Percentiles rank a stretch among this genome's conserved stretches.
phyloP scores from a whole-genome alignment of 805 yeast genomes.

The Cyberlindnera amylophila region DNA sequence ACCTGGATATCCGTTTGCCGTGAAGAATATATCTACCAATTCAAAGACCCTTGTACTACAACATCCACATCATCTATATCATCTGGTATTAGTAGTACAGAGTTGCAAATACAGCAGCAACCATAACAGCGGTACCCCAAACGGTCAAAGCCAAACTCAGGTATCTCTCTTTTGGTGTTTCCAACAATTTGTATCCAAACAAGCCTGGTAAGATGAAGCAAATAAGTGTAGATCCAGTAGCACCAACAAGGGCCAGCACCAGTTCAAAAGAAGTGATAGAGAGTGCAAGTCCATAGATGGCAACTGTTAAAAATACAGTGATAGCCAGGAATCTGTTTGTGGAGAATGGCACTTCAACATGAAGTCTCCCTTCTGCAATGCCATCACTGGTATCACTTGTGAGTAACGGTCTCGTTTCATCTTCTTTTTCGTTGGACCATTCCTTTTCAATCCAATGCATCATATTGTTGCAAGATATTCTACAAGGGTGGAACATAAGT shows the following conservation, averaged over 20 bases:
- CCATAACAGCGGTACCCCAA: slow-evolving; percentile 73
- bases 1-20: slow-evolving; percentile 15
- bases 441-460: slow-evolving; percentile 40
- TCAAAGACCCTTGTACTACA: too few species aligned
- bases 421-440: not conserved
- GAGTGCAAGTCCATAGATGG: slow-evolving; percentile 54
- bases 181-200: slow-evolving; percentile 53
- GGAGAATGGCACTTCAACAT: slow-evolving; percentile 41
- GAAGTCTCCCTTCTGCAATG: slow-evolving; percentile 20
- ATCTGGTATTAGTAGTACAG: slow-evolving; percentile 16
- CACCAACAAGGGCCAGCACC: slow-evolving; percentile 71
- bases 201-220: slow-evolving; percentile 76
- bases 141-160: slow-evolving; percentile 52
- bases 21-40: too few species aligned
- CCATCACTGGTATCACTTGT: slow-evolving; percentile 13
- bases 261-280: slow-evolving; percentile 61
- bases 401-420: slow-evolving; percentile 16
- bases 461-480: slow-evolving; percentile 70
- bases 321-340: slow-evolving; percentile 43
- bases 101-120: slow-evolving; percentile 52
- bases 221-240: slow-evolving; percentile 79
- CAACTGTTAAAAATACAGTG: slow-evolving; percentile 42
- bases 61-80: too few species aligned
- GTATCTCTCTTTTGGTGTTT: slow-evolving; percentile 35
- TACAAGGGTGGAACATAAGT: slow-evolving; percentile 75